These are phyloP conservation scores for Myxozyma vanderwaltii DNA, from an alignment of 805 yeast species.

Conservation along the genomic window DNA sequence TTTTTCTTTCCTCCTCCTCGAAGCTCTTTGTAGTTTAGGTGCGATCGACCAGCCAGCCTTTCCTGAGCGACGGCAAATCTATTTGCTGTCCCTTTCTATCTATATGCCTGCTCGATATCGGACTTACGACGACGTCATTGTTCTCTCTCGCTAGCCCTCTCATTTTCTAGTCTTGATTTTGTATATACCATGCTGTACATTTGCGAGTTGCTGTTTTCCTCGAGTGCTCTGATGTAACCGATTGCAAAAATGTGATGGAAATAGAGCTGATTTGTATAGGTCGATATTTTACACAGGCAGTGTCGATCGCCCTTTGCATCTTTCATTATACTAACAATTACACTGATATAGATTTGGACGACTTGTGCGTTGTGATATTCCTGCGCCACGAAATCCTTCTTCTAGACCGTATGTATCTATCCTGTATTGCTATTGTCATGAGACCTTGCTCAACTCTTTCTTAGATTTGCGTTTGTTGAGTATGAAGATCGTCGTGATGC, in stretches of 20 bases:
- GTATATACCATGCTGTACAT: background rate
- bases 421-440: background rate
- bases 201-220: background rate
- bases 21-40: background rate
- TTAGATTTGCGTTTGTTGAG: slow-evolving; percentile 40
- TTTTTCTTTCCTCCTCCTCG: background rate
- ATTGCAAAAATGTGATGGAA: background rate
- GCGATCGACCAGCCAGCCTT: slow-evolving; percentile 12
- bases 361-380: slow-evolving; percentile 40
- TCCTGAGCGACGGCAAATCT: background rate
- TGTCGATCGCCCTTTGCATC: background rate
- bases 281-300: background rate
- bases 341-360: slow-evolving; percentile 36
- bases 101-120: no score
- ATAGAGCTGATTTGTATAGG: background rate
- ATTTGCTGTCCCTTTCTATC: no score
- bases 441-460: background rate
- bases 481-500: slow-evolving; percentile 41
- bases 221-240: background rate
- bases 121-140: background rate
- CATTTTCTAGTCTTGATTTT: background rate
- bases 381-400: slow-evolving; percentile 37
- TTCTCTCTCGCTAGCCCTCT: background rate
- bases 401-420: slow-evolving; percentile 32
- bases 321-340: background rate